Evolutionary conservation across 805 yeast genomes (phyloP).

Genomic region (Candida pini): DNA sequence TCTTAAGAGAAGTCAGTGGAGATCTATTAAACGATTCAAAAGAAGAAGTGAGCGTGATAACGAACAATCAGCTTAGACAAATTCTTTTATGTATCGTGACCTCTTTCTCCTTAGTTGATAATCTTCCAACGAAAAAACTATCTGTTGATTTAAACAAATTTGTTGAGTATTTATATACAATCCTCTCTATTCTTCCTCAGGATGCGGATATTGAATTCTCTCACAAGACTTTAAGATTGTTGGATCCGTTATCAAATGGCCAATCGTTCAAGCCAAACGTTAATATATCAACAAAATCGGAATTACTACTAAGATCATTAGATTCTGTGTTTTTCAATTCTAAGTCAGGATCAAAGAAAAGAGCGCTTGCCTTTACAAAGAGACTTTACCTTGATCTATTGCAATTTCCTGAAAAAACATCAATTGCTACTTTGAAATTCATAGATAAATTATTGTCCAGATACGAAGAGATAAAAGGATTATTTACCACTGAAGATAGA

Average conservation of each 20-base stretch:
- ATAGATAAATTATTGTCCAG: conserved; percentile 68
- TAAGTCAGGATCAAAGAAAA: conserved; percentile 55
- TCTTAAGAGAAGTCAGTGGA: conserved; percentile 70
- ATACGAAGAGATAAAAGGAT: conserved; percentile 65
- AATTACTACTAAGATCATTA: conserved; percentile 67
- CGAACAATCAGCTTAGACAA: conserved; percentile 56
- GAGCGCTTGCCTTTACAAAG: conserved; percentile 81
- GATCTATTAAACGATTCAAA: conserved; percentile 40
- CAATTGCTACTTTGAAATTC: conserved; percentile 72
- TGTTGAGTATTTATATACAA: conserved; percentile 64
- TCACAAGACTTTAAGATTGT: conserved; percentile 70
- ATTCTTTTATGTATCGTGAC: conserved; percentile 80
- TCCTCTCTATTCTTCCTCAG: conserved; percentile 61
- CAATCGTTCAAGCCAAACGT: conserved; percentile 55
- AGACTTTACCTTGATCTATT: conserved; percentile 61
- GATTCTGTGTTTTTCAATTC: conserved; percentile 79
- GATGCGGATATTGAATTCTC: conserved; percentile 86
- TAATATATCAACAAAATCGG: conserved; percentile 85
- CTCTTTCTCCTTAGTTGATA: conserved; percentile 78
- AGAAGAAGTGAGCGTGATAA: conserved; percentile 37
- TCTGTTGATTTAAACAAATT: conserved; percentile 79
- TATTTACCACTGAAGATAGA: conserved; percentile 85
- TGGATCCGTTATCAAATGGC: conserved; percentile 61
- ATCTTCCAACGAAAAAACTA: conserved; percentile 66
- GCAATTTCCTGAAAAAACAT: conserved; percentile 84